Evolutionary conservation across 306 rosid genomes (phyloP).

Genomic region (Cicer bijugum): DNA sequence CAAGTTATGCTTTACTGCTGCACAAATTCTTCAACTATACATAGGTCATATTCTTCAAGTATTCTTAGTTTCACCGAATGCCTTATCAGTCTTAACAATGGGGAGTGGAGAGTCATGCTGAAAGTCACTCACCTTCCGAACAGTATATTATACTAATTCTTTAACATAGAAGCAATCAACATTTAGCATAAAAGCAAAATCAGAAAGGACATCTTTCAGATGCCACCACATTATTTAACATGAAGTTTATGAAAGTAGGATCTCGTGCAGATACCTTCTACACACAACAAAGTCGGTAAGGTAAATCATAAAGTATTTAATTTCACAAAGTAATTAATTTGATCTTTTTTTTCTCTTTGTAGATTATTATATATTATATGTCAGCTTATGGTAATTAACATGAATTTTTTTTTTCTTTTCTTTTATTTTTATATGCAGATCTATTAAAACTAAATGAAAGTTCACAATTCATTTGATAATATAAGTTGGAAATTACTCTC

Average conservation of each 20-base stretch:
- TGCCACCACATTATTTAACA: background rate
- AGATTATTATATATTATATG: background rate
- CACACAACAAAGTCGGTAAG: conserved; percentile 71
- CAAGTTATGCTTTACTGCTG: conserved; percentile 25
- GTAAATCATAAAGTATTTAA: conserved; percentile 41
- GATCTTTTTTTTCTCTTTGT: background rate
- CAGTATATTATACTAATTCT: background rate
- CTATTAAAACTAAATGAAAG: background rate
- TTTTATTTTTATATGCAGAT: conserved; percentile 59
- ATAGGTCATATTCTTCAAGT: conserved; percentile 20
- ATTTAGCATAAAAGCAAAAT: no score
- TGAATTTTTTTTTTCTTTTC: background rate
- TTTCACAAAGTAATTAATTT: conserved; percentile 4
- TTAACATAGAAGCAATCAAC: no score
- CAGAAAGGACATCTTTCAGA: no score
- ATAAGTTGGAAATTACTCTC: no score
- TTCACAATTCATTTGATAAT: no score
- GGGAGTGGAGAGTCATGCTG: conserved; percentile 37
- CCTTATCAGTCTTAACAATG: background rate
- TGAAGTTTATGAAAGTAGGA: conserved; percentile 99
- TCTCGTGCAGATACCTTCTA: conserved; percentile 88
- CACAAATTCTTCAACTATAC: conserved; percentile 15
- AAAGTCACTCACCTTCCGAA: conserved; percentile 34
- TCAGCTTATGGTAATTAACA: conserved; percentile 13
- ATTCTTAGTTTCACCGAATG: conserved; percentile 5